Evolutionary conservation across 73 alveolate species (phyloP), one percentile per base, ranked within the genome.

Genomic region (Blepharisma japonicum): DNA sequence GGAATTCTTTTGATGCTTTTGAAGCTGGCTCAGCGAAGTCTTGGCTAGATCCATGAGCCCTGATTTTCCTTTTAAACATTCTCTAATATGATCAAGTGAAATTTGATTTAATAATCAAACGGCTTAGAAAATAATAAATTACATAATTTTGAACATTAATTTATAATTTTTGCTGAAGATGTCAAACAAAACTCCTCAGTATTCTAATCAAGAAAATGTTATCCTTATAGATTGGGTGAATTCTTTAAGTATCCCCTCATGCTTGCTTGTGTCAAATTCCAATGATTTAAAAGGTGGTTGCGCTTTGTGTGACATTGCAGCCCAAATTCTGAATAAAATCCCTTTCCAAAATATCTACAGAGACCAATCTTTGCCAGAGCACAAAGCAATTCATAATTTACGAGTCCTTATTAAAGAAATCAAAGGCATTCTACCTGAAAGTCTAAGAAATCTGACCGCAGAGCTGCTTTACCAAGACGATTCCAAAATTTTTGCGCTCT

Each of bases 221-320:
- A 32, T 11, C 25, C 71, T 78, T 18, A 48, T 83, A 0, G 91
- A 83, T 50, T 83, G 91, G 91, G 87, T 83, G 9, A 83, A 83
- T 49, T 83, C 91, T 7, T 56, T 83, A 20, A 77, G 78, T 48
- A 80, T 78, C 67, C 91, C 91, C 7, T 76, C 71, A n/a, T 83
- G 91, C 70, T n/a, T 83, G 68, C 77, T 83, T 2, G 91, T 77
- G 6, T 78, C 72, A 11, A 61, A 79, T 6, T 46, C 66, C 20
- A 67, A 66, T 32, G 84, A 70, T 71, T 47, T 83, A n/a, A 46
- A 38, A 48, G 86, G 78, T 39, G 91, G 91, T 2, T 39, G 47
- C 3, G 74, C 74, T 20, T 61, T 61, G 47, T 14, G 23, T 61
- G 74, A 61, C 46, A 61, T 61, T 39, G 74, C 74, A 14, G 14